Conservation (phyloP, 176 grass and related monocot genomes). For the Juncus inflexus region DNA sequence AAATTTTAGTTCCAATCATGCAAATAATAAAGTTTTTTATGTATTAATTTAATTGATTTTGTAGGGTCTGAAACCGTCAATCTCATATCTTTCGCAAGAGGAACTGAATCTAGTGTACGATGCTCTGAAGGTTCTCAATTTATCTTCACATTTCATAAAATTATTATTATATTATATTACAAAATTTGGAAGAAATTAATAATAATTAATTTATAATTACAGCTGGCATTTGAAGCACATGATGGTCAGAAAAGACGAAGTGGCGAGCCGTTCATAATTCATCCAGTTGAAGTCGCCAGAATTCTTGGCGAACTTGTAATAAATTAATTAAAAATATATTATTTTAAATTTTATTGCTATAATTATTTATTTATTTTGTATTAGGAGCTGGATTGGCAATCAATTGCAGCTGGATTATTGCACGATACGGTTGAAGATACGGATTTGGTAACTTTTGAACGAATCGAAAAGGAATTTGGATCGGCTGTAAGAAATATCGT, state of each 20-base stretch:
- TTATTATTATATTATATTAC: neutral
- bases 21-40: slow-evolving; percentile 22
- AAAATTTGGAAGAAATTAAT: neutral
- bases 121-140: slow-evolving; percentile 79
- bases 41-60: slow-evolving; percentile 24
- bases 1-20: neutral
- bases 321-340: slow-evolving; percentile 19
- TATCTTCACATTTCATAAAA: slow-evolving; percentile 15
- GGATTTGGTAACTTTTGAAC: slow-evolving; percentile 84
- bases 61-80: slow-evolving; percentile 77
- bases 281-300: slow-evolving; percentile 96
- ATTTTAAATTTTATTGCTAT: slow-evolving; percentile 18
- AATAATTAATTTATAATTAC: slow-evolving; percentile 29
- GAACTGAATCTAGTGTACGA: slow-evolving; percentile 78
- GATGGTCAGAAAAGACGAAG: slow-evolving; percentile 91
- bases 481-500: slow-evolving; percentile 80
- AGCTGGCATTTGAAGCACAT: slow-evolving; percentile 96
- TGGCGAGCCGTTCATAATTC: slow-evolving; percentile 97
- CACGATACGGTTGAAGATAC: slow-evolving; percentile 99
- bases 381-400: slow-evolving; percentile 99
- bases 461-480: slow-evolving; percentile 93
- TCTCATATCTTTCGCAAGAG: slow-evolving; percentile 81
- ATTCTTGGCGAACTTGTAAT: slow-evolving; percentile 94
- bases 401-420: slow-evolving; percentile 92
- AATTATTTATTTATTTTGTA: slow-evolving; percentile 29